Evolutionary conservation across 257 asterid genomes (phyloP).

Genomic region (Penstemon eatonii): DNA sequence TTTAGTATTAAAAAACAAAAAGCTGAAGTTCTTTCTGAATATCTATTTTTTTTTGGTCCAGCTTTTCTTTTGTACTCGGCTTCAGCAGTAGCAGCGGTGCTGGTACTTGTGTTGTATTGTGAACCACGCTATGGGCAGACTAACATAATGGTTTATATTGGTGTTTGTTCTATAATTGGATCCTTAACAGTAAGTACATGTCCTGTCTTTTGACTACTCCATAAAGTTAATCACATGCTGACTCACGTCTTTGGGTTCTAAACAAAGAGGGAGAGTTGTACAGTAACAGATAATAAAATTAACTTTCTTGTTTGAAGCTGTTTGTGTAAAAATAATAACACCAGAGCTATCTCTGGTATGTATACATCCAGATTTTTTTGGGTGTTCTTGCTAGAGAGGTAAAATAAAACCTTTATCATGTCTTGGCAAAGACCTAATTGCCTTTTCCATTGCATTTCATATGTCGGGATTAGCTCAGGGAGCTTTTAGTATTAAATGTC

Average conservation of each 20-base stretch:
- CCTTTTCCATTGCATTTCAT: no score
- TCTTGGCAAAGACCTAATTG: no score
- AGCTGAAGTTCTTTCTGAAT: slow-evolving; percentile 3
- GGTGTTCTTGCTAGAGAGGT: neutral
- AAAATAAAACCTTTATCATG: neutral
- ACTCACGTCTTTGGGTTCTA: neutral
- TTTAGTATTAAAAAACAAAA: neutral
- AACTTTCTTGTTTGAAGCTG: neutral
- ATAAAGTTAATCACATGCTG: slow-evolving; percentile 1
- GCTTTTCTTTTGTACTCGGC: slow-evolving; percentile 75
- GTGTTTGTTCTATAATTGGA: slow-evolving; percentile 79
- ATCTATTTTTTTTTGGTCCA: slow-evolving; percentile 37
- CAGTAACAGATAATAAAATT: neutral
- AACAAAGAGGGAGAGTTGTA: neutral
- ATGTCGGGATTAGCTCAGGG: no score
- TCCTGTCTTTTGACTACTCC: slow-evolving; percentile 8
- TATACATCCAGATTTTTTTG: neutral
- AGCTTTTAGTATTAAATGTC: no score
- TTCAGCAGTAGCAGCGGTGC: slow-evolving; percentile 59
- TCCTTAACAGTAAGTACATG: slow-evolving; percentile 69
- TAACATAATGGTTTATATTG: slow-evolving; percentile 72
- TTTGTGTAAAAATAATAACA: slow-evolving; percentile 6
- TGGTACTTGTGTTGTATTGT: slow-evolving; percentile 68
- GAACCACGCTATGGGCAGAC: slow-evolving; percentile 84
- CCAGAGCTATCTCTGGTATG: no score